A percentile compares a stretch with the other conserved stretches of the same genome.
Conservation (phyloP, 2,329 filamentous ascomycete species). For the Fusarium secorum region DNA sequence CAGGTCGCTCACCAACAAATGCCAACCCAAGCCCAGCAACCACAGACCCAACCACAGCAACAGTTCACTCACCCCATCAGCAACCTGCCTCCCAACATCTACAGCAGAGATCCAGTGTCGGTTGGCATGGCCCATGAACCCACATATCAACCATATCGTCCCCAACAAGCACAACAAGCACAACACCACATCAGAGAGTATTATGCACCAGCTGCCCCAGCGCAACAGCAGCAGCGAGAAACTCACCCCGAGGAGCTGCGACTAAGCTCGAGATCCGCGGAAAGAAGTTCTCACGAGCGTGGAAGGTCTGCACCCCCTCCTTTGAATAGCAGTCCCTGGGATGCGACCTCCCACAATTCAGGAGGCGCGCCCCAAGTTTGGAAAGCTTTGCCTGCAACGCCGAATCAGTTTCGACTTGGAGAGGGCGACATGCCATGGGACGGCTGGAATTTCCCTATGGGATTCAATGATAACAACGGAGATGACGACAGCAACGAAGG, state of each 20-base stretch:
- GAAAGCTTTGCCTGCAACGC: constrained; percentile 54
- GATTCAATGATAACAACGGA: constrained; percentile 26
- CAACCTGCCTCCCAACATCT: background rate
- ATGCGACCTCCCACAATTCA: constrained; percentile 45
- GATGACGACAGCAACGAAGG: constrained; percentile 1
- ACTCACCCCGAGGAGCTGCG: constrained; percentile 1
- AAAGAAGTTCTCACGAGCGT: constrained; percentile 50
- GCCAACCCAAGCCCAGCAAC: background rate
- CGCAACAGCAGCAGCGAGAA: background rate
- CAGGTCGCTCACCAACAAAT: constrained; percentile 13
- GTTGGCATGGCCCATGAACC: constrained; percentile 4
- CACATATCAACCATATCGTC: constrained; percentile 19
- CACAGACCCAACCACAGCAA: constrained; percentile 11
- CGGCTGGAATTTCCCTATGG: constrained; percentile 41
- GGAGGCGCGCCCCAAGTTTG: constrained; percentile 42
- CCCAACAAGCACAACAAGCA: constrained; percentile 15
- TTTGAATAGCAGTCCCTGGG: constrained; percentile 58
- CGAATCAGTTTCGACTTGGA: constrained; percentile 50
- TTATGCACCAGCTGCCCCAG: constrained; percentile 14
- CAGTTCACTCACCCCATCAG: constrained; percentile 13
- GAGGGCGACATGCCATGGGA: constrained; percentile 60
- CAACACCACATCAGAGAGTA: constrained; percentile 23
- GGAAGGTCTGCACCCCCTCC: constrained; percentile 60
- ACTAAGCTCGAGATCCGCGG: constrained; percentile 33
- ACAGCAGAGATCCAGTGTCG: constrained; percentile 11